Evolutionary conservation across 352 stramenopile genomes (phyloP).

Genomic region (Aphanomyces cochlioides): DNA sequence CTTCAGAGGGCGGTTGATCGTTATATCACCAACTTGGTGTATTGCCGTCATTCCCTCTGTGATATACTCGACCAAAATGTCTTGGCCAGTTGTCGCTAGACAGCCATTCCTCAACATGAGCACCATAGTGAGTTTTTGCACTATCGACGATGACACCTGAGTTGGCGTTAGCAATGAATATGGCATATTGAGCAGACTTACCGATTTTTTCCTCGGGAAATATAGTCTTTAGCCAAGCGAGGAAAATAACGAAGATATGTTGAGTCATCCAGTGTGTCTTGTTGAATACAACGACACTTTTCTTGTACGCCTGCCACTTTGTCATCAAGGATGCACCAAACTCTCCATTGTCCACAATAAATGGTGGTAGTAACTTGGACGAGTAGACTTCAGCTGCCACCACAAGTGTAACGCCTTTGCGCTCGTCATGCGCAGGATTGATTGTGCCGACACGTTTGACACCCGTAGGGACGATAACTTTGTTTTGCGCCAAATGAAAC

Average conservation of each 20-base stretch:
- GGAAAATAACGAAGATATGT: neutral
- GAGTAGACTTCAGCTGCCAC: neutral
- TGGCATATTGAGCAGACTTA: neutral
- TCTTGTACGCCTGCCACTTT: neutral
- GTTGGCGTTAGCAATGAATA: neutral
- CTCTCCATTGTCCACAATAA: neutral
- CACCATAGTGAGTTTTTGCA: neutral
- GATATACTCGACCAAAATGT: too few relatives aligned
- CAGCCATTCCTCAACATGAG: neutral
- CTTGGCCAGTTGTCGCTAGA: too few relatives aligned
- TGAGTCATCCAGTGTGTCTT: constrained; percentile 3
- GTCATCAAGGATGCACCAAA: neutral
- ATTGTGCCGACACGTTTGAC: neutral
- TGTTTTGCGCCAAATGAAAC: neutral
- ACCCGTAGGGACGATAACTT: neutral
- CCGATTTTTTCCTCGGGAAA: neutral
- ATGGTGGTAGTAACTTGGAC: neutral
- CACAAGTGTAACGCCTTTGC: neutral
- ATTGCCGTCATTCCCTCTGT: neutral
- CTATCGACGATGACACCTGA: neutral
- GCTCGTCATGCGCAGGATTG: neutral
- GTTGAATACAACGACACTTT: neutral
- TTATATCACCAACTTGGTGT: neutral
- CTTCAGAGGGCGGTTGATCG: neutral
- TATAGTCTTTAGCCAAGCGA: neutral